Evolutionary conservation across 768 basidiomycete species (phyloP).

Genomic region (Candolleomyces aberdarensis): DNA sequence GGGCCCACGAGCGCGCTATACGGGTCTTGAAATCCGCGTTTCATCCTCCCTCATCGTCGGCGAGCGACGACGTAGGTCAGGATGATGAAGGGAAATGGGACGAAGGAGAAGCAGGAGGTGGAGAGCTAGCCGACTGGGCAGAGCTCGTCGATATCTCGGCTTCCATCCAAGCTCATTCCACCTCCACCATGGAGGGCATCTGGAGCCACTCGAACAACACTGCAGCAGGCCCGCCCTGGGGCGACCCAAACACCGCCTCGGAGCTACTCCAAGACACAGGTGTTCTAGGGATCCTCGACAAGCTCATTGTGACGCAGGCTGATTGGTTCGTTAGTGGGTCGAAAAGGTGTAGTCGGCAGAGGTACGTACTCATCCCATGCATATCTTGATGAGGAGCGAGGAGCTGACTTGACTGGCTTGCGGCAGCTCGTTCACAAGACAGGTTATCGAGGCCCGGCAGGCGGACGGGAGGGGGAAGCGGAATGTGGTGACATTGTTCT

Average conservation of each 20-base stretch:
- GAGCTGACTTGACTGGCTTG: not conserved
- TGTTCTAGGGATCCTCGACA: slow-evolving; percentile 53
- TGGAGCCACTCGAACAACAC: slow-evolving; percentile 8
- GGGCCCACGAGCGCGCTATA: slow-evolving; percentile 45
- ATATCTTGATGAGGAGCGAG: not conserved
- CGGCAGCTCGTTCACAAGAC: slow-evolving; percentile 50
- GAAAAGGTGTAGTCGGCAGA: slow-evolving; percentile 42
- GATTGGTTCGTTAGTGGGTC: slow-evolving; percentile 49
- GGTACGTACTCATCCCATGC: slow-evolving; percentile 26
- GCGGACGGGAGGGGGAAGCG: slow-evolving; percentile 18
- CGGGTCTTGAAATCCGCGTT: slow-evolving; percentile 43
- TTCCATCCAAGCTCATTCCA: not conserved
- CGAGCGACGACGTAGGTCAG: too few species aligned
- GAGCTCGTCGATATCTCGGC: slow-evolving; percentile 32
- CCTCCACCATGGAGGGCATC: slow-evolving; percentile 32
- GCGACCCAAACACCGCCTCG: not conserved
- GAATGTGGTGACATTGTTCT: slow-evolving; percentile 6
- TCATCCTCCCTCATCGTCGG: too few species aligned
- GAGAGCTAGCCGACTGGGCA: too few species aligned
- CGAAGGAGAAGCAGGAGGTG: slow-evolving; percentile 31
- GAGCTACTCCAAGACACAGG: slow-evolving; percentile 46
- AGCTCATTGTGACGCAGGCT: slow-evolving; percentile 48
- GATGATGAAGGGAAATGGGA: slow-evolving; percentile 10
- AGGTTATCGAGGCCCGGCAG: slow-evolving; percentile 44
- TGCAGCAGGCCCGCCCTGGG: slow-evolving; percentile 9